Percentiles rank a stretch among this genome's conserved stretches.
Conservation (phyloP, 78 protist genomes). For the Dictyostelium capitatum region DNA sequence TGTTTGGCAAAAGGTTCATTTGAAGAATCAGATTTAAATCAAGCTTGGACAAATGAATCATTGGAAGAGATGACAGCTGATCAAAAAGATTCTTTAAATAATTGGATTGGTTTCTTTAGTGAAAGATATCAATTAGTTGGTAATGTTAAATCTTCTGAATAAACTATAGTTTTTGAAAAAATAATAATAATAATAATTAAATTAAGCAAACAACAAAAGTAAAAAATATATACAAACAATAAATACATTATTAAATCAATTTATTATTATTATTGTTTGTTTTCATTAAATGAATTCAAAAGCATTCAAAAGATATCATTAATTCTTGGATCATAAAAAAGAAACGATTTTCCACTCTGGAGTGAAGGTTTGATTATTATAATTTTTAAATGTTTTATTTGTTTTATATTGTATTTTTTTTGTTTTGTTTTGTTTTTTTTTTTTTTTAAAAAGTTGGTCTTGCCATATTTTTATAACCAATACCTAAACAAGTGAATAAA, state of each 20-base stretch:
- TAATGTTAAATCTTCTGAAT: slow-evolving; percentile 26
- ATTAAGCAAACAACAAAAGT: background rate
- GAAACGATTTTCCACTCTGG: no score
- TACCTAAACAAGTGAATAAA: slow-evolving; percentile 80
- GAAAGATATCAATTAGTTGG: slow-evolving; percentile 74
- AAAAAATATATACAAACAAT: background rate
- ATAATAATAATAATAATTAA: background rate
- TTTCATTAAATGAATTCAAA: no score
- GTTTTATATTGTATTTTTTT: background rate
- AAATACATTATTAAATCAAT: background rate
- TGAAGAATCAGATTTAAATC: slow-evolving; percentile 17
- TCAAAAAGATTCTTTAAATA: slow-evolving; percentile 49
- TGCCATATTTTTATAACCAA: slow-evolving; percentile 83
- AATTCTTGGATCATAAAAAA: no score
- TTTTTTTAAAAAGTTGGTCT: slow-evolving; percentile 58
- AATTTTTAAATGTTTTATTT: no score
- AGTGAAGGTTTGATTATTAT: no score
- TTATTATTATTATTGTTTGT: background rate
- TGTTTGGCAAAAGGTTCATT: slow-evolving; percentile 44
- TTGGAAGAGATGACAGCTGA: background rate
- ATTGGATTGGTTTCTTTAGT: slow-evolving; percentile 73
- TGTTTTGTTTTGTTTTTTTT: background rate
- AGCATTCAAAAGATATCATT: no score
- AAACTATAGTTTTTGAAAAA: no score
- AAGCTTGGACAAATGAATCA: background rate